Percentiles rank a stretch among this genome's conserved stretches.
Conservation (phyloP, 257 asterid genomes). For the Ilex asprella region DNA sequence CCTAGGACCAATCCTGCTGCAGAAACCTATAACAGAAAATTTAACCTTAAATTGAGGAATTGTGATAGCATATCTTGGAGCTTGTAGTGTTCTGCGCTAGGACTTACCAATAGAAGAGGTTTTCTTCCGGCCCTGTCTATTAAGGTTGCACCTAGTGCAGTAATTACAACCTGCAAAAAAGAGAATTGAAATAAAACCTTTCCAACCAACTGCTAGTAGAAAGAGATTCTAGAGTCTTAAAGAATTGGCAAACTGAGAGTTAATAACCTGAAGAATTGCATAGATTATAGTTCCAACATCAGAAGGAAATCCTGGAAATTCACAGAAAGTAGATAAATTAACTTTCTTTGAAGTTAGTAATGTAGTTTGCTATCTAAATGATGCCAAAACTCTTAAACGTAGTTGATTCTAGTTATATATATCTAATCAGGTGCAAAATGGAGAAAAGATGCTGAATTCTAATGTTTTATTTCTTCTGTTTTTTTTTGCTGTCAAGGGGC, state of each 20-base stretch:
- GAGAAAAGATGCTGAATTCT: neutral
- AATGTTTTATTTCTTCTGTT: neutral
- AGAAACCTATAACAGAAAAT: constrained; percentile 45
- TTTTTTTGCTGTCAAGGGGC: neutral
- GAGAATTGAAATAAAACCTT: neutral
- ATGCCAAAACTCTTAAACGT: neutral
- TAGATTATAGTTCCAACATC: constrained; percentile 73
- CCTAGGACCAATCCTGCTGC: constrained; percentile 74
- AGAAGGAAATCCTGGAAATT: constrained; percentile 66
- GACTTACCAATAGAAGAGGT: constrained; percentile 73
- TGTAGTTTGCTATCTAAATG: too few relatives aligned
- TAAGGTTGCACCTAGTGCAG: constrained; percentile 65
- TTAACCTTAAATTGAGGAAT: constrained; percentile 1
- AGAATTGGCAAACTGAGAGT: constrained; percentile 10
- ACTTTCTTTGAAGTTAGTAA: neutral
- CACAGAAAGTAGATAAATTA: neutral
- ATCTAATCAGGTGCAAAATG: neutral
- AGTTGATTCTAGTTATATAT: neutral
- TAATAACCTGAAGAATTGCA: constrained; percentile 71
- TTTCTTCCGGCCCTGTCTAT: constrained; percentile 82
- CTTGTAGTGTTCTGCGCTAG: neutral
- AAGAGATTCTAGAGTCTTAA: neutral
- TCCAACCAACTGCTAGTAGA: neutral
- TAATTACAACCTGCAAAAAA: constrained; percentile 51
- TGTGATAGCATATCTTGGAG: neutral